These are phyloP conservation scores for Penicillium decumbens DNA, from an alignment of 2,329 filamentous ascomycete genomes.

Conservation along the genomic window DNA sequence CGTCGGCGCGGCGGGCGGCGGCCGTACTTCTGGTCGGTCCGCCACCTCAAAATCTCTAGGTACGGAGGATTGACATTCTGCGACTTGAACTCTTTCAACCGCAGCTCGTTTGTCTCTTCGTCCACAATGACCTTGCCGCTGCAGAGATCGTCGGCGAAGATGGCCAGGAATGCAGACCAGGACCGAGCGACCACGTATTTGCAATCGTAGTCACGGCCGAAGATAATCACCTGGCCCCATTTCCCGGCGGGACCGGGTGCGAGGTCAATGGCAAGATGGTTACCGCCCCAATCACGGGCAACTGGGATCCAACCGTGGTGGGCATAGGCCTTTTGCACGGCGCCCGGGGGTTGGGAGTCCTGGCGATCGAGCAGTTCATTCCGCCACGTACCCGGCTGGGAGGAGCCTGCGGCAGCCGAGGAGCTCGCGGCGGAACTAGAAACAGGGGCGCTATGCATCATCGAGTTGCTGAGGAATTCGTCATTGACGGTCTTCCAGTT, in stretches of 20 bases:
- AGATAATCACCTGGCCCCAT: slow-evolving; percentile 96
- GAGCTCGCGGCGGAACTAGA: slow-evolving; percentile 65
- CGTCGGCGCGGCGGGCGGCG: slow-evolving; percentile 51
- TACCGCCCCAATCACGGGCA: slow-evolving; percentile 96
- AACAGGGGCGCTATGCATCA: slow-evolving; percentile 56
- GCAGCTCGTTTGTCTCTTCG: slow-evolving; percentile 86
- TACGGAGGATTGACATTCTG: slow-evolving; percentile 87
- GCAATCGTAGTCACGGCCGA: slow-evolving; percentile 95
- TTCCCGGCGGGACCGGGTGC: slow-evolving; percentile 82
- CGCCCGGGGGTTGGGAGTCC: slow-evolving; percentile 78
- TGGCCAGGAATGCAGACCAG: slow-evolving; percentile 81
- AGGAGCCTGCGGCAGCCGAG: slow-evolving; percentile 55
- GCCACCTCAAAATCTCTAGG: slow-evolving; percentile 91
- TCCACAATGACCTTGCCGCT: slow-evolving; percentile 90
- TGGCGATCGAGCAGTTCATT: slow-evolving; percentile 79
- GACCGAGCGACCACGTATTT: slow-evolving; percentile 95
- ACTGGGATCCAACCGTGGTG: slow-evolving; percentile 95
- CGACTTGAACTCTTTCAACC: slow-evolving; percentile 85
- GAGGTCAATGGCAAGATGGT: slow-evolving; percentile 90
- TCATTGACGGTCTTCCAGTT: slow-evolving; percentile 94
- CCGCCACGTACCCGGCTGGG: slow-evolving; percentile 65
- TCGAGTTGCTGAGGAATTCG: slow-evolving; percentile 67
- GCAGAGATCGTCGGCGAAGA: slow-evolving; percentile 82
- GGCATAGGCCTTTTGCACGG: slow-evolving; percentile 87
- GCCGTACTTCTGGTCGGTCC: slow-evolving; percentile 91